Percentiles rank a stretch among this genome's conserved stretches.
Evolutionary conservation across 768 basidiomycete species (phyloP).

Genomic region (Lyophyllum decastes): DNA sequence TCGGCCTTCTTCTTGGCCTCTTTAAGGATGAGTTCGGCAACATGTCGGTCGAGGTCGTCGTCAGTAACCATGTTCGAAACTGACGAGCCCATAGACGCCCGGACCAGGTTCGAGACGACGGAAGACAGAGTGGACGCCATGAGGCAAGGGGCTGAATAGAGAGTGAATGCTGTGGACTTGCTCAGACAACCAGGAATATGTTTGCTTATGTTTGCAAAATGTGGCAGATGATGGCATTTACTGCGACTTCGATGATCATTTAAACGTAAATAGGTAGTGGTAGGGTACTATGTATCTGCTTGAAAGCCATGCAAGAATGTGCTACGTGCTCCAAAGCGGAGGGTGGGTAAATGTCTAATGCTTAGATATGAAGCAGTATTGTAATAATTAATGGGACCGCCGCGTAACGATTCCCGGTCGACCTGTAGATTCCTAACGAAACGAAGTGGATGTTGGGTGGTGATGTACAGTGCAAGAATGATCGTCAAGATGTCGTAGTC

Average conservation of each 20-base stretch:
- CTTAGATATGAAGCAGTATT: neutral
- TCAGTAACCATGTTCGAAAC: conserved; percentile 62
- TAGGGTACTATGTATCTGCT: neutral
- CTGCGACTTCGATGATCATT: neutral
- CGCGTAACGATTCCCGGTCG: neutral
- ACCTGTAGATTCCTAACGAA: neutral
- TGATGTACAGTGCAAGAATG: conserved; percentile 10
- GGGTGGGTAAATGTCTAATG: neutral
- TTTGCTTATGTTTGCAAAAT: conserved; percentile 19
- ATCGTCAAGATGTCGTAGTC: conserved; percentile 5
- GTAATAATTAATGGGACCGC: too few species aligned
- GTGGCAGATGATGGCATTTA: conserved; percentile 4
- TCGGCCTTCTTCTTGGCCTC: conserved; percentile 94
- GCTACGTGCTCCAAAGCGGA: neutral
- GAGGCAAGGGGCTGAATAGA: neutral
- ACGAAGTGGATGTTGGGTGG: neutral
- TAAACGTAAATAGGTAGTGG: neutral
- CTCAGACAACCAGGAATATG: neutral
- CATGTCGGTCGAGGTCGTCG: conserved; percentile 88
- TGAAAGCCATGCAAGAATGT: neutral
- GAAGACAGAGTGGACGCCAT: conserved; percentile 70
- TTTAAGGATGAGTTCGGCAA: conserved; percentile 87
- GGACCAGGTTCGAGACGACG: conserved; percentile 80
- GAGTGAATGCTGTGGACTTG: neutral
- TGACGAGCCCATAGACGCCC: conserved; percentile 75